Percentiles rank a stretch among this genome's conserved stretches.
Evolutionary conservation across 2,329 filamentous ascomycete species (phyloP).

Genomic region (Penicillium corylophilum): DNA sequence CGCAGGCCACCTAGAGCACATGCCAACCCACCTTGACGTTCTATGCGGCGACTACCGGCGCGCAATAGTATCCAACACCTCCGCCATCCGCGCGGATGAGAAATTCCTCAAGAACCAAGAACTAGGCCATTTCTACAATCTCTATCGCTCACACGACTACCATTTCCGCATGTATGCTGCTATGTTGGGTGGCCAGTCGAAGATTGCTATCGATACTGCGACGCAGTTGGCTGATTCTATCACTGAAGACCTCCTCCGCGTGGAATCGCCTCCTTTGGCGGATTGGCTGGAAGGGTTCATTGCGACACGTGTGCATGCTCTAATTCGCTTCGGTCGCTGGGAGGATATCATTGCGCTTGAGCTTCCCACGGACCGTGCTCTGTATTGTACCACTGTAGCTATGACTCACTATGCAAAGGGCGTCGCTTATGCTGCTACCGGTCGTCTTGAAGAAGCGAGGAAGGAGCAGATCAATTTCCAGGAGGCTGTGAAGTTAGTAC

Average conservation of each 20-base stretch:
- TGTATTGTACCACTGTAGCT: conserved; percentile 70
- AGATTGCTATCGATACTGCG: conserved; percentile 62
- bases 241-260: conserved; percentile 59
- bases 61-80: conserved; percentile 65
- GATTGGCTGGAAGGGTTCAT: conserved; percentile 76
- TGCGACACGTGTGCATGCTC: conserved; percentile 65
- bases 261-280: conserved; percentile 65
- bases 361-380: conserved; percentile 55
- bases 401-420: conserved; percentile 68
- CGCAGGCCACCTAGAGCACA: conserved; percentile 70
- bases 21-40: conserved; percentile 75
- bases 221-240: conserved; percentile 60
- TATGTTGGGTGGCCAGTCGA: conserved; percentile 69
- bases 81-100: conserved; percentile 67
- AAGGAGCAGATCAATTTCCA: conserved; percentile 53
- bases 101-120: conserved; percentile 62
- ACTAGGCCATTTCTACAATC: conserved; percentile 68
- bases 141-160: conserved; percentile 72
- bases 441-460: conserved; percentile 55
- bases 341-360: conserved; percentile 61
- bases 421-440: conserved; percentile 63
- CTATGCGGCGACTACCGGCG: conserved; percentile 68
- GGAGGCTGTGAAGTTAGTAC: conserved; percentile 53
- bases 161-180: conserved; percentile 75
- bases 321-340: conserved; percentile 74